Conservation (phyloP, 2,329 filamentous ascomycete genomes). For the Ambrosiella beaveri region DNA sequence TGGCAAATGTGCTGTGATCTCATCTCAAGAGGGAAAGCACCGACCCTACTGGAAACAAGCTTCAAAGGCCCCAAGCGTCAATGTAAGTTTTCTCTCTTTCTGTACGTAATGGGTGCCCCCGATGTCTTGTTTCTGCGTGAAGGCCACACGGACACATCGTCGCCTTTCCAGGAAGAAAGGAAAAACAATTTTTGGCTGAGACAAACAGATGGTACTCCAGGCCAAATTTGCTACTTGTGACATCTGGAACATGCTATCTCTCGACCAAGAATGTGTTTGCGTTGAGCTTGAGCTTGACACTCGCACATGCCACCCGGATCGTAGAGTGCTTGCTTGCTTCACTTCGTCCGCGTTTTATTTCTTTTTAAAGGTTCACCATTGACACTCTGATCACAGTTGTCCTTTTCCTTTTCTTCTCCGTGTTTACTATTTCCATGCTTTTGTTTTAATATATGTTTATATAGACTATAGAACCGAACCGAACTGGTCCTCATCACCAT, state of each 20-base stretch:
- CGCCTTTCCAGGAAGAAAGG: no score
- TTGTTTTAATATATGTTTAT: background rate
- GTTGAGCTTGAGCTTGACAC: background rate
- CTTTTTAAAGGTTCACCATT: background rate
- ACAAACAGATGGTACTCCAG: background rate
- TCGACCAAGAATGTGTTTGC: no score
- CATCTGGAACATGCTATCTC: no score
- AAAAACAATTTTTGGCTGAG: no score
- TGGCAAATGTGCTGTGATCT: no score
- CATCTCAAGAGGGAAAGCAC: no score
- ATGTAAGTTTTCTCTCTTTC: no score
- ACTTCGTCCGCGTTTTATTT: background rate
- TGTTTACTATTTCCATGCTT: background rate
- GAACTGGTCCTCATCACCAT: background rate
- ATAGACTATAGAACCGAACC: background rate
- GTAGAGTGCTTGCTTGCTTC: background rate
- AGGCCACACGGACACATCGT: no score
- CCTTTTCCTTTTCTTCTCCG: background rate
- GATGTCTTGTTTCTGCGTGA: no score
- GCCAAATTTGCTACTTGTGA: background rate
- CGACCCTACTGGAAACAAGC: no score
- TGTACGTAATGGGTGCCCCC: no score
- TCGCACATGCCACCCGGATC: background rate
- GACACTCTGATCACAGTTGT: background rate
- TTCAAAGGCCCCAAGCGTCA: no score